These are phyloP conservation scores for Tetrapisispora pingtungensis DNA, from an alignment of 805 yeast species.

Conservation along the genomic window DNA sequence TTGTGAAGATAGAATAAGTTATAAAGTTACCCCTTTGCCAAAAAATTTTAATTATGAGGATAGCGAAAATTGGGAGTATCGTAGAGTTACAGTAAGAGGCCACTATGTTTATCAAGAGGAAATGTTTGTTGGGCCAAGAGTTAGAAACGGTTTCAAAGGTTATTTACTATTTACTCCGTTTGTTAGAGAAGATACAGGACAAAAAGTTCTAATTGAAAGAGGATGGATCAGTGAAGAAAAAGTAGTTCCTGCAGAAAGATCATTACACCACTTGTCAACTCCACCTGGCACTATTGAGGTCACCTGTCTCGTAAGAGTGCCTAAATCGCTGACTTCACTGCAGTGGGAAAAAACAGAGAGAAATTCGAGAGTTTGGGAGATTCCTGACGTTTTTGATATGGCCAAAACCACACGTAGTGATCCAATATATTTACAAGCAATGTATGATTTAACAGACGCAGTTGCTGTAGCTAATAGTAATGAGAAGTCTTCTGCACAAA, in stretches of 20 bases:
- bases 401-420: conserved; percentile 45
- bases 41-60: conserved; percentile 51
- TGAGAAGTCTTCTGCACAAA: not conserved
- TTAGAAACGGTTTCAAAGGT: conserved; percentile 63
- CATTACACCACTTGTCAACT: conserved; percentile 56
- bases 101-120: conserved; percentile 76
- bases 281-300: conserved; percentile 63
- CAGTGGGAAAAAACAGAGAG: conserved; percentile 65
- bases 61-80: conserved; percentile 66
- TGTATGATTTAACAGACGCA: conserved; percentile 57
- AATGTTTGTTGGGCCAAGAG: conserved; percentile 84
- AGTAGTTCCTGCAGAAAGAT: conserved; percentile 45
- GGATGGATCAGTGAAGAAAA: conserved; percentile 83
- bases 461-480: conserved; percentile 12
- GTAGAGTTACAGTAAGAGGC: conserved; percentile 71
- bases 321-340: conserved; percentile 49
- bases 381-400: conserved; percentile 77
- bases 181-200: conserved; percentile 45
- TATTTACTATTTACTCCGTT: conserved; percentile 77
- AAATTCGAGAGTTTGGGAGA: conserved; percentile 61
- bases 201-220: conserved; percentile 71
- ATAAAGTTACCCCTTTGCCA: conserved; percentile 66
- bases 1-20: conserved; percentile 72
- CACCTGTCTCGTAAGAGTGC: conserved; percentile 62
- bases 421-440: conserved; percentile 68